Percentiles rank a stretch among this genome's conserved stretches.
Conservation (phyloP, 768 basidiomycete genomes). For the Xerocomellus intermedius region DNA sequence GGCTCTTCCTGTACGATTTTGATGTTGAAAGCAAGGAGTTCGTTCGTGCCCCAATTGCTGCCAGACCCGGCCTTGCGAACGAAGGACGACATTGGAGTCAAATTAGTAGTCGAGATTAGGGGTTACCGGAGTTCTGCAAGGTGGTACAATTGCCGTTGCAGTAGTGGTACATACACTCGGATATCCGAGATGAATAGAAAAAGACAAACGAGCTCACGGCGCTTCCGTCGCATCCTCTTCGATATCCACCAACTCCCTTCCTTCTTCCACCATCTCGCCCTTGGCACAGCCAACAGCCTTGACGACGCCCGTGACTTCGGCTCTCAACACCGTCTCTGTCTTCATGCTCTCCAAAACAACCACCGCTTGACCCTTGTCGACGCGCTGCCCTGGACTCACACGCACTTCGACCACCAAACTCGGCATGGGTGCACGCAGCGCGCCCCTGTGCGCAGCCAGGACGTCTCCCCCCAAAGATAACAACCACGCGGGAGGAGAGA, state of each 20-base stretch:
- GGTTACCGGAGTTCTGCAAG: too few species aligned
- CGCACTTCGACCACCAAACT: slow-evolving; percentile 87
- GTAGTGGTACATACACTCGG: not conserved
- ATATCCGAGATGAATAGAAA: not conserved
- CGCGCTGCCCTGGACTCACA: slow-evolving; percentile 72
- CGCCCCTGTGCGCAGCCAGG: slow-evolving; percentile 54
- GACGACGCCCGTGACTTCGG: slow-evolving; percentile 66
- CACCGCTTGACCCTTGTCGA: slow-evolving; percentile 78
- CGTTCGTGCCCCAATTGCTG: too few species aligned
- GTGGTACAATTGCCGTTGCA: not conserved
- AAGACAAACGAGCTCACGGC: not conserved
- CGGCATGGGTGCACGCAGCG: slow-evolving; percentile 86
- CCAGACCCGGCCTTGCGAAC: too few species aligned
- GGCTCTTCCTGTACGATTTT: too few species aligned
- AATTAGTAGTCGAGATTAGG: not conserved
- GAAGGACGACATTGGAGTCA: too few species aligned
- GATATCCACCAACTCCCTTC: slow-evolving; percentile 72
- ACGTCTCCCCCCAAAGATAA: slow-evolving; percentile 62
- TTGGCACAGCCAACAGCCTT: slow-evolving; percentile 71
- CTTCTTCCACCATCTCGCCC: slow-evolving; percentile 92
- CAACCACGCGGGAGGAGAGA: slow-evolving; percentile 73
- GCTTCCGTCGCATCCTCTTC: slow-evolving; percentile 38
- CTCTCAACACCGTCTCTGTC: slow-evolving; percentile 87
- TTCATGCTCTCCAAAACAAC: slow-evolving; percentile 96
- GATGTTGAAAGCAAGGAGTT: too few species aligned